Percentiles rank a stretch among this genome's conserved stretches.
phyloP scores from a whole-genome alignment of 495 filamentous ascomycete species.

The Chaetomidium leptoderma region DNA sequence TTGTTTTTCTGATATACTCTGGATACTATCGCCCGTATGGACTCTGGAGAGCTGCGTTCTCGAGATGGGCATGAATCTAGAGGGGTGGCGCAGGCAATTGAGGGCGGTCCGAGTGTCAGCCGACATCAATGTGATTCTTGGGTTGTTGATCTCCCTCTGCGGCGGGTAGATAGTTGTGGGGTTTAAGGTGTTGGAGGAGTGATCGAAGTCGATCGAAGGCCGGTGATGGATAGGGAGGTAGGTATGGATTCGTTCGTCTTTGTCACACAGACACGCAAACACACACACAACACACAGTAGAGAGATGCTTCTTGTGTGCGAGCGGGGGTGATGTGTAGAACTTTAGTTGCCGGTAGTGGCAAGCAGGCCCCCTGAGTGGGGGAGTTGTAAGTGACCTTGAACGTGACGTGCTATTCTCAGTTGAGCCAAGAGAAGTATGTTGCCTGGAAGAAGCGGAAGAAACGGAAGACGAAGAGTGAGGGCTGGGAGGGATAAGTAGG shows the following conservation, averaged over 20 bases:
- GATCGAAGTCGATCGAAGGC: conserved; percentile 5
- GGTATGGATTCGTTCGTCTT: background rate
- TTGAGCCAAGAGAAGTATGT: background rate
- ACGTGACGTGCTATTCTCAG: conserved; percentile 13
- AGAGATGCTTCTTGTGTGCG: conserved; percentile 5
- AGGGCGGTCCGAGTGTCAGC: conserved; percentile 66
- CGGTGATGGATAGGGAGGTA: background rate
- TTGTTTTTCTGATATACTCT: conserved; percentile 45
- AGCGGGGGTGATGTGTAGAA: conserved; percentile 5
- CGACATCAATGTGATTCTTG: conserved; percentile 64
- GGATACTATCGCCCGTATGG: conserved; percentile 64
- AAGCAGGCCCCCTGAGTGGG: conserved; percentile 26
- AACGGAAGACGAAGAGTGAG: conserved; percentile 3
- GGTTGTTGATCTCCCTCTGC: conserved; percentile 20
- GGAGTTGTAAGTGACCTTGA: conserved; percentile 19
- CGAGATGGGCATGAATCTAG: conserved; percentile 66
- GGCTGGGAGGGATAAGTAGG: conserved; percentile 13
- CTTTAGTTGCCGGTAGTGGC: background rate
- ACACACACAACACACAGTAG: conserved; percentile 1
- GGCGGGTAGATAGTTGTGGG: background rate
- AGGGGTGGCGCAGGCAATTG: conserved; percentile 64
- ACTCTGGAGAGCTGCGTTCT: conserved; percentile 67
- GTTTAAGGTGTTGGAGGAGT: background rate
- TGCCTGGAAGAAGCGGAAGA: background rate
- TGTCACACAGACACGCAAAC: conserved; percentile 9